Evolutionary conservation across 345 rosid genomes (phyloP).

Genomic region (Gossypium stocksii): DNA sequence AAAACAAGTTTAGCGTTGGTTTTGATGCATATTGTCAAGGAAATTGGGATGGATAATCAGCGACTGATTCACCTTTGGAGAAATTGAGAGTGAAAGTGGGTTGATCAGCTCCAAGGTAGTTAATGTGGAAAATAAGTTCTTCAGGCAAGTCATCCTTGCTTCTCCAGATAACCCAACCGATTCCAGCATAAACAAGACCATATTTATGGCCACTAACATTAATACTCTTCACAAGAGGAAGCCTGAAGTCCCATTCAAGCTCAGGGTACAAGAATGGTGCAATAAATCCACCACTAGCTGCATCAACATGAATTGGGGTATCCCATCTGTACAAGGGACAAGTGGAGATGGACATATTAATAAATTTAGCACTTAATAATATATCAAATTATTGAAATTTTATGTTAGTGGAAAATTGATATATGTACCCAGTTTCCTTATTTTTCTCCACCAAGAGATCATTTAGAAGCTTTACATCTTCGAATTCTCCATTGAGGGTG

Average conservation of each 20-base stretch:
- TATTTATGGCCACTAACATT: constrained; percentile 93
- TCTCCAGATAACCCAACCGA: constrained; percentile 95
- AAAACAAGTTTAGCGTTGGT: constrained; percentile 3
- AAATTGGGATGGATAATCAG: not conserved
- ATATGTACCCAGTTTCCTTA: constrained; percentile 58
- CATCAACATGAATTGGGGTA: constrained; percentile 90
- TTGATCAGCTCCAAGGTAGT: constrained; percentile 89
- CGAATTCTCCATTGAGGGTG: constrained; percentile 91
- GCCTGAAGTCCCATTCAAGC: constrained; percentile 89
- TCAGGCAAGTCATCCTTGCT: constrained; percentile 80
- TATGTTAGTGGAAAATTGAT: not conserved
- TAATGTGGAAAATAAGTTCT: constrained; percentile 90
- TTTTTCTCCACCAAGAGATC: constrained; percentile 69
- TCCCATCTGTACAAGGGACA: constrained; percentile 53
- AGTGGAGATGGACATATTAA: not conserved
- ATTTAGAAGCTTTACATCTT: constrained; percentile 88
- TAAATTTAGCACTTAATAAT: not conserved
- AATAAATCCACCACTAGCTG: constrained; percentile 93
- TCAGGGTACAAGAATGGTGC: constrained; percentile 91
- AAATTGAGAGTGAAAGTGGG: constrained; percentile 96
- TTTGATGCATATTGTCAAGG: not conserved
- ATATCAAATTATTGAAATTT: not conserved
- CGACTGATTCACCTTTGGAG: constrained; percentile 51
- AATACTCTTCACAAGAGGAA: constrained; percentile 85
- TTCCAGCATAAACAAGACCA: constrained; percentile 89